Base-by-base conservation (phyloP, 306 rosid species). In the Acmispon strigosus region DNA sequence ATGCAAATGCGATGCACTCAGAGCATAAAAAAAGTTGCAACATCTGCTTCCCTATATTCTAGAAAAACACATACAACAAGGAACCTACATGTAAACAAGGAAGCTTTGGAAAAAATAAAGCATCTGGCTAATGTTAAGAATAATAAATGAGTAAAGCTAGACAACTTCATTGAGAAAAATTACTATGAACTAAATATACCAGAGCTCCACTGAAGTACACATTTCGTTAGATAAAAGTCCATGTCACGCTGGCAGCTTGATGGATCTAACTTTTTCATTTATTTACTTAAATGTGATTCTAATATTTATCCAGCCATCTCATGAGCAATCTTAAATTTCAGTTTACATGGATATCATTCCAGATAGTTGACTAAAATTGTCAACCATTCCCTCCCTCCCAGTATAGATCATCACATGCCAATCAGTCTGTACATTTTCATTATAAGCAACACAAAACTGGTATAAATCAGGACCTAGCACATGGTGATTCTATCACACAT, bases 401-500 rank as follows among this genome's bases (percentile, higher is more conserved):
- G 11, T 14, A 58, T 0, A 7, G 72, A 65, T 43, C 73, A 78
- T 67, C 39, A 58, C 36, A 42, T 17, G 16, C 12, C 41, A 39
- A 62, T 47, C 44, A 4, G 37, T 44, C 66, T 3, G 4, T 56
- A 7, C 16, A 41, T 49, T 72, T 49, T 24, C 64, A 58, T 41
- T 54, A 36, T 39, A 32, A 60, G 64, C 32, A 67, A 68, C 2
- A 15, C 39, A 49, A 14, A 62, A 34, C 56, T 8, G 20, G 13
- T 13, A 55, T 36, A 45, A 74, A 43, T 52, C 54, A 61, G 57
- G 45, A 56, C 45, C 70, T 39, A 44, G 39, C 62, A 68, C 14
- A 63, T n/a, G 56, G 6, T 43, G 8, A 60, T 60, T 57, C 56
- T 22, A 55, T 57, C 71, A 70, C 12, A 11, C 74, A 19, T 70